These are phyloP conservation scores for Globisporangium takayamanum DNA, from an alignment of 352 stramenopile genomes.

Conservation along the genomic window DNA sequence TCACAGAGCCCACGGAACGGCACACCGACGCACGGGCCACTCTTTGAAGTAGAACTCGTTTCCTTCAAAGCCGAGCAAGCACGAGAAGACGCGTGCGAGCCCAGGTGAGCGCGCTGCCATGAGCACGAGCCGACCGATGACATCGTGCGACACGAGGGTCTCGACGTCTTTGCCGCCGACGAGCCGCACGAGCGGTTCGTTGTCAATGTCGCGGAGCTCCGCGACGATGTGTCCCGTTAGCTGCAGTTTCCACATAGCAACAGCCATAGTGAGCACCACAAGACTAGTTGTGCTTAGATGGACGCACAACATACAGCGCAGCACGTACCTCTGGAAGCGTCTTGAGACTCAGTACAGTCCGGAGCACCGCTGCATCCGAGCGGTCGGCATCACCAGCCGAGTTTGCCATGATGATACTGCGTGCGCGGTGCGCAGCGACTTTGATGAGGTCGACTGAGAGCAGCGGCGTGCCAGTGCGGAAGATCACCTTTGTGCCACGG, in stretches of 20 bases:
- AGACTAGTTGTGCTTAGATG: too few relatives aligned
- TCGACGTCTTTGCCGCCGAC: conserved; percentile 77
- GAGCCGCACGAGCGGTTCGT: conserved; percentile 69
- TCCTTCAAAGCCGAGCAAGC: conserved; percentile 80
- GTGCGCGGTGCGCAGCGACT: conserved; percentile 66
- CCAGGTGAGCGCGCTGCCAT: conserved; percentile 80
- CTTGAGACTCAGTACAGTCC: conserved; percentile 78
- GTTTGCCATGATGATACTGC: conserved; percentile 75
- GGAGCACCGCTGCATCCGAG: conserved; percentile 68
- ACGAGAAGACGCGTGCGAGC: conserved; percentile 60
- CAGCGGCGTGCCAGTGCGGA: conserved; percentile 70
- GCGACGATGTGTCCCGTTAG: conserved; percentile 76
- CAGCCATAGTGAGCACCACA: background rate
- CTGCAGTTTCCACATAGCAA: conserved; percentile 12
- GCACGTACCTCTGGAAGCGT: conserved; percentile 43
- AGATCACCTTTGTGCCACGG: conserved; percentile 70
- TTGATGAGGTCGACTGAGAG: conserved; percentile 77
- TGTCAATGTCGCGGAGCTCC: conserved; percentile 86
- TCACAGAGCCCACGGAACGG: conserved; percentile 59
- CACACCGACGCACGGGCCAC: conserved; percentile 67
- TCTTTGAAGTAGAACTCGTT: conserved; percentile 89
- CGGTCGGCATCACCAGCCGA: conserved; percentile 70
- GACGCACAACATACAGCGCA: too few relatives aligned
- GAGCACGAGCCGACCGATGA: conserved; percentile 85
- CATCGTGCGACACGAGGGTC: conserved; percentile 82